Evolutionary conservation across 2,329 filamentous ascomycete species (phyloP), one percentile per base, ranked within the genome.

Genomic region (Chrysoporthe cubensis): DNA sequence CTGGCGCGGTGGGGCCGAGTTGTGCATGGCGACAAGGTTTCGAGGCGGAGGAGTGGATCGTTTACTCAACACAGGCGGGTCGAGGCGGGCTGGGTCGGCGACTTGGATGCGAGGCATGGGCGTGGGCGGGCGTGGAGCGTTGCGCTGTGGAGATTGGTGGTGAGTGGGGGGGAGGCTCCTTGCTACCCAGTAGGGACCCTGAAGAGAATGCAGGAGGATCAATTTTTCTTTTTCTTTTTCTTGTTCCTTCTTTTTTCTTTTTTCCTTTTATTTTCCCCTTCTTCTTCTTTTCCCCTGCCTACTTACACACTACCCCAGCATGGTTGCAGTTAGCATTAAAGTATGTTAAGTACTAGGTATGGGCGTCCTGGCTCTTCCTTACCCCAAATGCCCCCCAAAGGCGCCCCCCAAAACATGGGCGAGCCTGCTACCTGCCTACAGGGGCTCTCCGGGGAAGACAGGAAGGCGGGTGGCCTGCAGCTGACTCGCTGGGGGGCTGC

Each of bases 391-490:
- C 26, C 26, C 26, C 26, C 26, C 26, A 26, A 26, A 26, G 26
- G 26, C 26, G 26, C 26, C 26, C 26, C 26, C 26, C 26, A 26
- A 26, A 43, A 44, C 42, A 26, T 43, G 57, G 40, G 57, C 40
- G 21, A n/a, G 13, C 57, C 57, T n/a, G 18, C 40, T n/a, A 34
- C 4, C 57, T 60, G 57, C n/a, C 13, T 60, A 44, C 64, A 66
- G 64, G 67, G 67, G 50, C 40, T 21, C 37, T 16, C 58, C 64
- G 65, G 67, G 67, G 67, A 64, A 69, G 3, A 56, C 65, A 66
- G 67, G 67, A 67, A 64, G 54, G 62, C 62, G 65, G 61, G 48
- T 60, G 63, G 57, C 65, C 60, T 67, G 67, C 67, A 65, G 56
- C 67, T 62, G 67, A 68, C 65, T 64, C 65, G 65, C 54, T 32